phyloP scores from a whole-genome alignment of 306 rosid genomes.

The Rosa multiflora region DNA sequence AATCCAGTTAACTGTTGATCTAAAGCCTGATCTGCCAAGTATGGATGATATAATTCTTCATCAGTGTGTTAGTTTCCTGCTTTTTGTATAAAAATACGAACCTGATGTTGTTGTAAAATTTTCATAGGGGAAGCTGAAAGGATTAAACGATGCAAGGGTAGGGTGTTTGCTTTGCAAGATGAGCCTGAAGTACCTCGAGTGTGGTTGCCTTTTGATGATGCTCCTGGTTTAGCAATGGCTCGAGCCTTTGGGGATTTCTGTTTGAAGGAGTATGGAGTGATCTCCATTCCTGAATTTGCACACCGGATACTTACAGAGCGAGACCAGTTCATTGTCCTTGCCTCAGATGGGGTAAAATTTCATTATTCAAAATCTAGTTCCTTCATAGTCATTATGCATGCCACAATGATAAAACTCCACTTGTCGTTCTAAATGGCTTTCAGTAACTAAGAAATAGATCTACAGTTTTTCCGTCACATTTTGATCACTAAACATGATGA shows the following conservation, averaged over 20 bases:
- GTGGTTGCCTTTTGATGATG: constrained; percentile 93
- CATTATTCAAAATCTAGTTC: constrained; percentile 6
- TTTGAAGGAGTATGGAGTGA: constrained; percentile 94
- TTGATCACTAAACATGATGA: background rate
- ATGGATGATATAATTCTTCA: constrained; percentile 16
- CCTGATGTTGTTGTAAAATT: constrained; percentile 24
- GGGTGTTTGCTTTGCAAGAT: constrained; percentile 95
- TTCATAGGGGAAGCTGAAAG: constrained; percentile 86
- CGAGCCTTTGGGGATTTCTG: constrained; percentile 97
- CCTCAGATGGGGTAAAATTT: constrained; percentile 90
- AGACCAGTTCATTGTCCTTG: constrained; percentile 91
- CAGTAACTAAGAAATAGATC: constrained; percentile 8
- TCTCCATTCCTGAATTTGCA: constrained; percentile 87
- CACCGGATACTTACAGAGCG: constrained; percentile 64
- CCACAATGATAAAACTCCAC: background rate
- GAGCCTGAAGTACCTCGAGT: constrained; percentile 95
- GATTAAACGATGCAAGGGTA: constrained; percentile 81
- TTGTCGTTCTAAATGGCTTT: constrained; percentile 12
- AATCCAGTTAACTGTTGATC: constrained; percentile 78
- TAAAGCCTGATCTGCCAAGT: constrained; percentile 98
- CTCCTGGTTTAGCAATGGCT: constrained; percentile 99
- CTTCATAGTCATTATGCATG: background rate
- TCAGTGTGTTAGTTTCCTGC: constrained; percentile 19
- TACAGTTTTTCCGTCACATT: background rate
- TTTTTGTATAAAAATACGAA: constrained; percentile 6